Base-by-base conservation (phyloP, 164 flowering plant species). In the Brasenia schreberi region DNA sequence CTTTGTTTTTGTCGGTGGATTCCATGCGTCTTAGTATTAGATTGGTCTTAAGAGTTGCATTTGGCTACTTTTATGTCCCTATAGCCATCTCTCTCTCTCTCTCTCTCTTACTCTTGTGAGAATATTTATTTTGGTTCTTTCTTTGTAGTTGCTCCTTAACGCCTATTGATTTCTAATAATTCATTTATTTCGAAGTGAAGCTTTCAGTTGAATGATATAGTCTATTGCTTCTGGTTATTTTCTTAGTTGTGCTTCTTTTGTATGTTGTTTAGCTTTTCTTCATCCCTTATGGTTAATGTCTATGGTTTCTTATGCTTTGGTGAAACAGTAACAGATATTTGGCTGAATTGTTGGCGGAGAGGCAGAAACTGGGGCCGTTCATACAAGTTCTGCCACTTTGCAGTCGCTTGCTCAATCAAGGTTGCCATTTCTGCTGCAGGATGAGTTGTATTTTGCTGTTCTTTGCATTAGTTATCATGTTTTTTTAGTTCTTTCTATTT, bases 281-380 rank as follows among this genome's bases (percentile, higher is more conserved):
- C 17, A 19, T 66, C 27, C 19, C 18, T 9, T 12, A 3, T 68
- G 68, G 45, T 17, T 71, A 56, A 39, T 16, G 7, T 66, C 65
- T 43, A 19, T 66, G 62, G 62, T 69, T 39, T 63, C 62, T 43
- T 61, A 17, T 66, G 44, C 64, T 66, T 68, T 69, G 11, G 33
- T 69, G 18, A 62, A 62, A 66, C 62, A 58, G 64, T 71, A 68
- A 74, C 81, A 87, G 96, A 70, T 87, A 83, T 69, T 70, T 86
- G 79, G 78, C 82, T 19, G 96, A 89, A 66, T 72, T 89, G 73
- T 76, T 87, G 77, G 86, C 84, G 45, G 96, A 89, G 78, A 83
- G 83, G 68, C 89, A 83, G 61, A 89, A 86, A 67, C 72, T 89
- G 77, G 89, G 78, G 39, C 96, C 96, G 17, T 89, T 89, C 77